Percentiles rank a stretch among this genome's conserved stretches.
Evolutionary conservation across 768 basidiomycete genomes (phyloP).

Genomic region (Russula vinacea): DNA sequence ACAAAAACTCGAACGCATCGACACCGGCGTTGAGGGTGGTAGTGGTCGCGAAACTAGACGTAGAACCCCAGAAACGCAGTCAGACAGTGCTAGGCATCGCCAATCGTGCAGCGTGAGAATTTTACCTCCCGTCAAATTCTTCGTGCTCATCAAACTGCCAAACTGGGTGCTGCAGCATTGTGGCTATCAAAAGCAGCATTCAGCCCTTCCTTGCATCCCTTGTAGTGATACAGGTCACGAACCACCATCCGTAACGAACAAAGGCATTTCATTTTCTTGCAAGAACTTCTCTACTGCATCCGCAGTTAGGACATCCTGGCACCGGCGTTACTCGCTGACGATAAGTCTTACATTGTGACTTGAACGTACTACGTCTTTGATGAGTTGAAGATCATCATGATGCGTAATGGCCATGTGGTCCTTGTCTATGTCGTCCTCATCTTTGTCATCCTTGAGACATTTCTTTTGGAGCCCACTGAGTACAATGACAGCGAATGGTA

Average conservation of each 20-base stretch:
- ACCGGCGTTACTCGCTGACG: background rate
- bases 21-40: no score
- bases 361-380: slow-evolving; percentile 8
- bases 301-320: background rate
- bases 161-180: background rate
- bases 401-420: slow-evolving; percentile 13
- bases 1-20: no score
- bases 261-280: background rate
- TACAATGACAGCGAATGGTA: background rate
- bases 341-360: background rate
- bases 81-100: no score
- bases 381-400: slow-evolving; percentile 12
- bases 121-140: no score
- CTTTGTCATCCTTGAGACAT: background rate
- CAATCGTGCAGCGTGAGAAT: no score
- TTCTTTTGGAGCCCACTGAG: background rate
- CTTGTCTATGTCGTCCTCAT: background rate
- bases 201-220: background rate
- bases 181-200: background rate
- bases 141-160: no score
- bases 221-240: background rate
- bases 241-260: background rate
- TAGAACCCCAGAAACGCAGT: no score
- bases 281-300: background rate
- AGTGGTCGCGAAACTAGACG: no score